Percentiles rank a stretch among this genome's conserved stretches.
phyloP scores from a whole-genome alignment of 257 asterid species.

The Solanum pinnatisectum region DNA sequence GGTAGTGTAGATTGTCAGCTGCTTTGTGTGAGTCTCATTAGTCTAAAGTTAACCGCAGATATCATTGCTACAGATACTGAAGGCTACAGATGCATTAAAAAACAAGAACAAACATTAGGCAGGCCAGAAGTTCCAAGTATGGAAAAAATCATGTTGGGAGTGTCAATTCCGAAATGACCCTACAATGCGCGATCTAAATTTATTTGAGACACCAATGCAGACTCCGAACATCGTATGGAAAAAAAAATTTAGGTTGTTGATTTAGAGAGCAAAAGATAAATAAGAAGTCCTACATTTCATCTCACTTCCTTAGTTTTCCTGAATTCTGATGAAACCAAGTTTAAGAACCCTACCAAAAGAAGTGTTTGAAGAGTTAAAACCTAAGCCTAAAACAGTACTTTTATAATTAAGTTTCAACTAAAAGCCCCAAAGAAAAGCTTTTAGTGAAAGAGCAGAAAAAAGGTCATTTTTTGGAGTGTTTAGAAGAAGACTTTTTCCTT shows the following conservation, averaged over 20 bases:
- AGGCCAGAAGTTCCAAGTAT: too few relatives aligned
- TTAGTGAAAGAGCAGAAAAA: neutral
- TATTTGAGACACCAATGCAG: too few relatives aligned
- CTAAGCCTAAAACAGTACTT: neutral
- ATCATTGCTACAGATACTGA: neutral
- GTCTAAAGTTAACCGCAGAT: neutral
- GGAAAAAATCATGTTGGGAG: too few relatives aligned
- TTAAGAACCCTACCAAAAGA: neutral
- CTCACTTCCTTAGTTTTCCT: neutral
- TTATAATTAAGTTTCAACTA: neutral
- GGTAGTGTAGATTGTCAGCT: neutral
- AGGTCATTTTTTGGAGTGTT: slow-evolving; percentile 36
- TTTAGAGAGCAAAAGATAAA: neutral
- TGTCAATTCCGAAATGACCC: too few relatives aligned
- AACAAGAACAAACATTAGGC: slow-evolving; percentile 48
- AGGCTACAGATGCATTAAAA: neutral
- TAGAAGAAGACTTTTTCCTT: slow-evolving; percentile 44
- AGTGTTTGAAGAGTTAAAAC: neutral
- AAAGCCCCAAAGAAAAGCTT: neutral
- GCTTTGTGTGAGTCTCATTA: neutral
- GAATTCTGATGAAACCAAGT: neutral
- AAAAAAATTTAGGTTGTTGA: neutral
- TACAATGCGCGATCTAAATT: too few relatives aligned
- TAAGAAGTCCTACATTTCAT: neutral
- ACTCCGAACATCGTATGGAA: too few relatives aligned